phyloP scores from a whole-genome alignment of 2,329 filamentous ascomycete genomes.

The Talaromyces amestolkiae region DNA sequence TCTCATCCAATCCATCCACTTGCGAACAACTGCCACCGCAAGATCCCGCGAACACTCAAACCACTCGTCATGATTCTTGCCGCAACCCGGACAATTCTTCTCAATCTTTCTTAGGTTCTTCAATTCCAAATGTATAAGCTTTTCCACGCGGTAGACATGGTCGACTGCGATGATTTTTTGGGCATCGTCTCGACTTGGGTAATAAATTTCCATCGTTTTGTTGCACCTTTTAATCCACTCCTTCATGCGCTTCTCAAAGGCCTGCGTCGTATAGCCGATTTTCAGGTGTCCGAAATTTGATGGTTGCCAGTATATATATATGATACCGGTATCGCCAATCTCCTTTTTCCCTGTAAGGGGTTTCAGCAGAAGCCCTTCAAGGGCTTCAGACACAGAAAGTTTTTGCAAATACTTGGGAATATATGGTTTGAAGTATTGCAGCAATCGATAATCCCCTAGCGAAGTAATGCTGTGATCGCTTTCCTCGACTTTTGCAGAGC shows the following conservation, averaged over 20 bases:
- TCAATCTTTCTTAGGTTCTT: too few species aligned
- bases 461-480: too few species aligned
- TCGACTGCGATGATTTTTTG: too few species aligned
- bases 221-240: neutral
- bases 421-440: neutral
- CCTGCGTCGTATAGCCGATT: neutral
- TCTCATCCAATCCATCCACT: too few species aligned
- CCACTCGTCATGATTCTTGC: too few species aligned
- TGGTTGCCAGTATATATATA: neutral
- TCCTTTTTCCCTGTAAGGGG: neutral
- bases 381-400: neutral
- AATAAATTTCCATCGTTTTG: constrained; percentile 8
- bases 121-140: too few species aligned
- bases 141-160: too few species aligned
- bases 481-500: too few species aligned
- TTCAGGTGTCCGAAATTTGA: neutral
- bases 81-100: too few species aligned
- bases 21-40: too few species aligned
- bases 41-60: too few species aligned
- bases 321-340: neutral
- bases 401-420: neutral
- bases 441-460: neutral
- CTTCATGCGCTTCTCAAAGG: neutral
- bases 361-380: neutral
- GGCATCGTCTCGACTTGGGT: neutral